Conservation (phyloP, 1,139 yeast species). For the Geotrichum carabidarum region DNA sequence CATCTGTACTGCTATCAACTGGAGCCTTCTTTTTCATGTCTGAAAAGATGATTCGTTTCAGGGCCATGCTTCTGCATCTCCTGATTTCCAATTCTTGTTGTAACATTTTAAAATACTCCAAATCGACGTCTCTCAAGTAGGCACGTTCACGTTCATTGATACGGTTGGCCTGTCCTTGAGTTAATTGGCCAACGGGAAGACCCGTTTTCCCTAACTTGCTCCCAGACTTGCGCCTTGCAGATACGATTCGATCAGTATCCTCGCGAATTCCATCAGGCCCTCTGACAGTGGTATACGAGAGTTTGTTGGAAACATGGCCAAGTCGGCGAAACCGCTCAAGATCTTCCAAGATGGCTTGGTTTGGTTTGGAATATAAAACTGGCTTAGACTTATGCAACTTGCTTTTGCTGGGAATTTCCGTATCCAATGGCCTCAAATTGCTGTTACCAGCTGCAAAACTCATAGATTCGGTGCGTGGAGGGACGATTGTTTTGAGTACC, state of each 20-base stretch:
- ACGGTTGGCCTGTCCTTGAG: neutral
- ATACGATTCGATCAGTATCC: neutral
- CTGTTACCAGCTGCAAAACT: too few relatives aligned
- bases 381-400: too few relatives aligned
- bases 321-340: neutral
- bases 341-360: neutral
- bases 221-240: neutral
- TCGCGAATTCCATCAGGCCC: slow-evolving; percentile 1
- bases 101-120: neutral
- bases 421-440: too few relatives aligned
- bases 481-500: too few relatives aligned
- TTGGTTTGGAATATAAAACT: too few relatives aligned
- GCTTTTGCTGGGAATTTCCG: too few relatives aligned
- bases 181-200: neutral
- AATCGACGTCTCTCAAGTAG: neutral
- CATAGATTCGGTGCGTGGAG: too few relatives aligned
- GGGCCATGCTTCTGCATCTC: neutral
- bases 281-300: neutral
- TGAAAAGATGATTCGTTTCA: neutral
- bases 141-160: slow-evolving; percentile 1
- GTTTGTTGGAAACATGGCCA: neutral
- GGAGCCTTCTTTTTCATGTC: neutral
- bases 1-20: neutral
- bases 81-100: neutral
- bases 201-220: neutral